These are phyloP conservation scores for Volvox africanus DNA, from an alignment of 139 green algal species.

Conservation along the genomic window DNA sequence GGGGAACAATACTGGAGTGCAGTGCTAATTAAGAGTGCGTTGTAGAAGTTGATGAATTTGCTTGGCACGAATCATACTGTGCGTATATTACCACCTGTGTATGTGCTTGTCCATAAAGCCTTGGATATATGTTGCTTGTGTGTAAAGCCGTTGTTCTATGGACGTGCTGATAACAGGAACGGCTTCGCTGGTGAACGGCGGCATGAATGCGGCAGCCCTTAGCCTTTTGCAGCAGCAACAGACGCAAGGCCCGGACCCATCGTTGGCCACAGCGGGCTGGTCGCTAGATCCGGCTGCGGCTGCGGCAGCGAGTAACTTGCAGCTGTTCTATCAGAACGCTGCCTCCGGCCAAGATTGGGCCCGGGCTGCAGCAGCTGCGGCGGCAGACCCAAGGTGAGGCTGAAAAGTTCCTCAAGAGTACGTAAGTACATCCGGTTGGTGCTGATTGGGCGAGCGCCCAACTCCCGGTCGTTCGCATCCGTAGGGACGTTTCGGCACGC, in stretches of 20 bases:
- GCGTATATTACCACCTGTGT: no score
- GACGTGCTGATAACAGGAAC: not conserved
- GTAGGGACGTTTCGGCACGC: not conserved
- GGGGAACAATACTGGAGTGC: no score
- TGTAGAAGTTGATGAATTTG: not conserved
- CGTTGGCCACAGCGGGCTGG: not conserved
- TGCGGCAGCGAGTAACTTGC: conserved; percentile 5
- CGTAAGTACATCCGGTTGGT: no score
- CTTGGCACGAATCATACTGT: no score
- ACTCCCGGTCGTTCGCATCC: not conserved
- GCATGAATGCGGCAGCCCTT: conserved; percentile 26
- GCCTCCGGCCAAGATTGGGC: conserved; percentile 14
- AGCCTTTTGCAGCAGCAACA: conserved; percentile 45
- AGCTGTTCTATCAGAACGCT: conserved; percentile 43
- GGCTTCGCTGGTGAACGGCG: not conserved
- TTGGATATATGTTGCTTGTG: no score
- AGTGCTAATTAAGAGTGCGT: not conserved
- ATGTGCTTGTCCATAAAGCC: no score
- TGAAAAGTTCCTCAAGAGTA: no score
- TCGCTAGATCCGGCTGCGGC: conserved; percentile 18
- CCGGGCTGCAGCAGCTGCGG: conserved; percentile 5
- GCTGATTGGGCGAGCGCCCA: no score
- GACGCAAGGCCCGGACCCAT: conserved; percentile 5
- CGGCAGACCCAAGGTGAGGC: conserved; percentile 23
- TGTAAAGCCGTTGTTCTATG: not conserved